Evolutionary conservation across 2,329 filamentous ascomycete species (phyloP).

Genomic region (Pseudocercospora eumusae): DNA sequence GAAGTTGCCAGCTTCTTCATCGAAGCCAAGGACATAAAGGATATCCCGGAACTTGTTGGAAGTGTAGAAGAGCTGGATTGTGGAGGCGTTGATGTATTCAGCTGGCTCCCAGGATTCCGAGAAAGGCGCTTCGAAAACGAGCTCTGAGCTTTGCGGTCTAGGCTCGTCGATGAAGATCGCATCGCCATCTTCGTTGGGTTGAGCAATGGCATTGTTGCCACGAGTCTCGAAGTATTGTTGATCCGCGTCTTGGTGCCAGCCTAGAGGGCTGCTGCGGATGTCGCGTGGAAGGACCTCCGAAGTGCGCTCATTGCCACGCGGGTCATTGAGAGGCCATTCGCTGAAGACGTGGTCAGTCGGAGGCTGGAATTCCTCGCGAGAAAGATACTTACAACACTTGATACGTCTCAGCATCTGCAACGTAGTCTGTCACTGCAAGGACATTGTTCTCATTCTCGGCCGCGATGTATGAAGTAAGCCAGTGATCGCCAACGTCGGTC

Average conservation of each 20-base stretch:
- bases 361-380: too few relatives aligned
- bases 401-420: constrained; percentile 55
- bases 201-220: constrained; percentile 62
- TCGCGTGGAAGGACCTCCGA: constrained; percentile 55
- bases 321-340: constrained; percentile 59
- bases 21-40: constrained; percentile 60
- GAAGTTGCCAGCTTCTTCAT: constrained; percentile 62
- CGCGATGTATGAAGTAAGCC: constrained; percentile 62
- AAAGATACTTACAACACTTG: constrained; percentile 48
- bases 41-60: constrained; percentile 62
- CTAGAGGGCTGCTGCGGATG: constrained; percentile 51
- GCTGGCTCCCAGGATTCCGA: constrained; percentile 19
- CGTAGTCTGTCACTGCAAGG: constrained; percentile 59
- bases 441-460: constrained; percentile 51
- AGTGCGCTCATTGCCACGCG: constrained; percentile 50
- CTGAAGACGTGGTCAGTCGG: background rate
- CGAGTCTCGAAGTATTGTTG: constrained; percentile 55
- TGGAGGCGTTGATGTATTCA: constrained; percentile 56
- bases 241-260: constrained; percentile 55
- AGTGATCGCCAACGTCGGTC: constrained; percentile 59
- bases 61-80: constrained; percentile 63
- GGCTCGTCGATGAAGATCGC: constrained; percentile 52
- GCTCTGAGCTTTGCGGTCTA: constrained; percentile 48
- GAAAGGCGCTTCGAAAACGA: constrained; percentile 45
- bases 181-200: constrained; percentile 54